phyloP scores from a whole-genome alignment of 768 basidiomycete genomes.

The Lactarius sanguifluus region DNA sequence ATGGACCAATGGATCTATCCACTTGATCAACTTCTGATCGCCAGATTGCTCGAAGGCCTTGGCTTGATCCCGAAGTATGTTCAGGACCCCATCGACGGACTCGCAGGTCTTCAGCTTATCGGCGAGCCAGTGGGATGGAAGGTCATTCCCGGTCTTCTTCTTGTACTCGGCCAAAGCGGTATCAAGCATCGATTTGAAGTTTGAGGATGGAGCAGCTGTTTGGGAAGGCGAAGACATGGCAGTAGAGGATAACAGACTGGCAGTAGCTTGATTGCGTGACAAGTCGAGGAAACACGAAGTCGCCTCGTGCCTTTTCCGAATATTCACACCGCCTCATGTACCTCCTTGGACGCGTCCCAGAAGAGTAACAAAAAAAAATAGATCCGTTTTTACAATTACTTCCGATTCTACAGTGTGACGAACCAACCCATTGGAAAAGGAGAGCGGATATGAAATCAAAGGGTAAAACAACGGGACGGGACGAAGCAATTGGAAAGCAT shows the following conservation, averaged over 20 bases:
- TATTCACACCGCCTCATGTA: not conserved
- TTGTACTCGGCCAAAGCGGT: not conserved
- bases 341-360: not conserved
- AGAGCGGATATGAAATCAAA: not conserved
- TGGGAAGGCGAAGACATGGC: not conserved
- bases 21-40: not conserved
- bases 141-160: not conserved
- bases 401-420: too few species aligned
- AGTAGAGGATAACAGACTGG: not conserved
- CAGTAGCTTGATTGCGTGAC: not conserved
- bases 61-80: not conserved
- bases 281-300: not conserved
- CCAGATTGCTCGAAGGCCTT: not conserved
- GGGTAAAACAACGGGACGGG: not conserved
- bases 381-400: too few species aligned
- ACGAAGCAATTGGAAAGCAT: not conserved
- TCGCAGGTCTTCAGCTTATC: not conserved
- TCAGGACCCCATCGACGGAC: not conserved
- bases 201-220: not conserved
- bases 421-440: too few species aligned
- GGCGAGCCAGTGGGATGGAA: not conserved
- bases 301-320: not conserved
- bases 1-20: not conserved
- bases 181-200: not conserved
- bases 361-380: not conserved